phyloP scores from a whole-genome alignment of 202 grass and related monocot species.

The Dendrocalamus latiflorus region DNA sequence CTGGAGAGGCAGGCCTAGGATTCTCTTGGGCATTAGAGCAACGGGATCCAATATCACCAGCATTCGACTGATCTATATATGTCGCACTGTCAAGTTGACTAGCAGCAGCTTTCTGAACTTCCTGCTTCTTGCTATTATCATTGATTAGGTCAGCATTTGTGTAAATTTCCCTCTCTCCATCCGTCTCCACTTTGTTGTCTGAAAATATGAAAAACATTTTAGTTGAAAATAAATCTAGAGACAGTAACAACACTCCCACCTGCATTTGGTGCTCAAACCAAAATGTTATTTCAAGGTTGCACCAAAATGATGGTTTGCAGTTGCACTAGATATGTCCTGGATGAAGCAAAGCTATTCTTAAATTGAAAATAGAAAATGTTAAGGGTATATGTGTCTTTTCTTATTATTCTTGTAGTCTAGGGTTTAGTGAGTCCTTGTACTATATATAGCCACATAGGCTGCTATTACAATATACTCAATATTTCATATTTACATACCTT shows the following conservation, averaged over 20 bases:
- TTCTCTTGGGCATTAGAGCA: slow-evolving; percentile 31
- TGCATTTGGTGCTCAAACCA: slow-evolving; percentile 23
- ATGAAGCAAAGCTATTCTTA: slow-evolving; percentile 13
- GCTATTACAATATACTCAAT: too few species aligned
- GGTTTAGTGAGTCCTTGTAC: too few species aligned
- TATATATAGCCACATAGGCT: too few species aligned
- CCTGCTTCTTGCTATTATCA: not conserved
- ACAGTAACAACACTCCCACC: not conserved
- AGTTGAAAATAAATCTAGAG: not conserved
- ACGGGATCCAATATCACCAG: slow-evolving; percentile 21
- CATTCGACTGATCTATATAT: slow-evolving; percentile 24
- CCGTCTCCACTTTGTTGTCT: slow-evolving; percentile 43
- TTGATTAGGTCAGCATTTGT: slow-evolving; percentile 10
- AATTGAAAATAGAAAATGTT: not conserved
- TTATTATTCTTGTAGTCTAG: too few species aligned
- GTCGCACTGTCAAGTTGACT: slow-evolving; percentile 11
- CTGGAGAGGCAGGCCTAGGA: slow-evolving; percentile 56
- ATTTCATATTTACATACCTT: too few species aligned
- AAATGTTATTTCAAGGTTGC: slow-evolving; percentile 16
- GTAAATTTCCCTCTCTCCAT: slow-evolving; percentile 31
- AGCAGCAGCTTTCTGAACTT: slow-evolving; percentile 26
- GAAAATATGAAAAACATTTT: slow-evolving; percentile 9
- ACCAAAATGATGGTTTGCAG: slow-evolving; percentile 1
- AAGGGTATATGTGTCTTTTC: too few species aligned
- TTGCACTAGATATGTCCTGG: not conserved